A percentile compares a stretch with the other conserved stretches of the same genome.
Conservation (phyloP, 192 early-diverging fungal species). For the Coemansia sp. region DNA sequence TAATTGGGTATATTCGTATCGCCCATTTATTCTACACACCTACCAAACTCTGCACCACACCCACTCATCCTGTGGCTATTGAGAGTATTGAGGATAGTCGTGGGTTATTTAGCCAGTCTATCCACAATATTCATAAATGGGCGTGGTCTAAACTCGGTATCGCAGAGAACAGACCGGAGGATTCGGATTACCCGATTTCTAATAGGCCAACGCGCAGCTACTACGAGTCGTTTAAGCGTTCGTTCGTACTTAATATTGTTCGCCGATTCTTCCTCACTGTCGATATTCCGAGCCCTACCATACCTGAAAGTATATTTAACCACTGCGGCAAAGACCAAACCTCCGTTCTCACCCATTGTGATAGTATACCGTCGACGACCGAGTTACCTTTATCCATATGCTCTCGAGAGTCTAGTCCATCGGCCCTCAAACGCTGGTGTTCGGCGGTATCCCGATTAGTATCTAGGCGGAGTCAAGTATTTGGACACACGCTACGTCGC, state of each 20-base stretch:
- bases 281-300: constrained; percentile 52
- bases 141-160: constrained; percentile 37
- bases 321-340: constrained; percentile 14
- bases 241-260: constrained; percentile 30
- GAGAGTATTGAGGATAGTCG: constrained; percentile 23
- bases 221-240: constrained; percentile 45
- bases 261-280: constrained; percentile 48
- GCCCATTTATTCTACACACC: not conserved
- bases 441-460: constrained; percentile 25
- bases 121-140: constrained; percentile 47
- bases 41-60: not conserved
- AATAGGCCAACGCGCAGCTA: constrained; percentile 20
- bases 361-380: not conserved
- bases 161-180: not conserved
- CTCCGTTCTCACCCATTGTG: constrained; percentile 15
- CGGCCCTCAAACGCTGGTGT: constrained; percentile 25
- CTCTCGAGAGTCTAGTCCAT: not conserved
- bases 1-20: constrained; percentile 19
- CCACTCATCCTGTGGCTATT: not conserved
- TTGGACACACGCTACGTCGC: constrained; percentile 14
- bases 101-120: constrained; percentile 47
- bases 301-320: constrained; percentile 44
- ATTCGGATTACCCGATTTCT: not conserved
- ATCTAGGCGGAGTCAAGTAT: not conserved
- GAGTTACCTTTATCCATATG: no score